These are phyloP conservation scores for Phytophthora syringae DNA, from an alignment of 352 stramenopile species.

Conservation along the genomic window DNA sequence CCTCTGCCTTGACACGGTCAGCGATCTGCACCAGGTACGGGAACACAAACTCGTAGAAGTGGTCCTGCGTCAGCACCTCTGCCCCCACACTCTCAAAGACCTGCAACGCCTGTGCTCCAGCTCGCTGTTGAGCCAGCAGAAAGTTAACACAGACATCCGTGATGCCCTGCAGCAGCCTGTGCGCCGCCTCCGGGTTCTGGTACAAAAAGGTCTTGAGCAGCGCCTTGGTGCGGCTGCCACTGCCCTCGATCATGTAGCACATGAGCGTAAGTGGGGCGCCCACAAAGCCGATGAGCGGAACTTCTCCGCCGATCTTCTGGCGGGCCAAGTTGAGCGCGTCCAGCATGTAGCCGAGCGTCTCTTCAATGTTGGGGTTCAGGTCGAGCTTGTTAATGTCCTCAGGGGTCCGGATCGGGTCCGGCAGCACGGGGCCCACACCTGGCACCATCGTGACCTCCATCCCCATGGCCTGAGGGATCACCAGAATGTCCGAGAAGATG, in stretches of 20 bases:
- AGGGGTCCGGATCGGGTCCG: slow-evolving; percentile 76
- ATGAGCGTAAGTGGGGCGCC: slow-evolving; percentile 97
- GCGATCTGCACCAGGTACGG: slow-evolving; percentile 90
- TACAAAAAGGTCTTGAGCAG: slow-evolving; percentile 96
- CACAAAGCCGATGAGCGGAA: slow-evolving; percentile 99
- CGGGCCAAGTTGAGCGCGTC: slow-evolving; percentile 95
- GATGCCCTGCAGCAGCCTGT: slow-evolving; percentile 93
- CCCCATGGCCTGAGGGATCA: slow-evolving; percentile 97
- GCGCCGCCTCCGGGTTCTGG: slow-evolving; percentile 91
- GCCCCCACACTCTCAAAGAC: slow-evolving; percentile 98
- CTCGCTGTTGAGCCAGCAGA: slow-evolving; percentile 93
- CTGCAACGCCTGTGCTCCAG: slow-evolving; percentile 95
- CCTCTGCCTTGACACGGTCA: slow-evolving; percentile 75
- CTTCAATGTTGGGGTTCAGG: slow-evolving; percentile 90
- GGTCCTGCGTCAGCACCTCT: slow-evolving; percentile 92
- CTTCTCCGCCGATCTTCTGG: slow-evolving; percentile 88
- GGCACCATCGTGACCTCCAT: slow-evolving; percentile 97
- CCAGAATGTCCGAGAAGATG: slow-evolving; percentile 99
- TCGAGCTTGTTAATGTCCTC: slow-evolving; percentile 92
- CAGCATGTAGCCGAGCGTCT: slow-evolving; percentile 96
- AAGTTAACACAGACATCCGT: slow-evolving; percentile 97
- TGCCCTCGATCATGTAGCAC: slow-evolving; percentile 99
- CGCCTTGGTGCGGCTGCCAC: slow-evolving; percentile 94
- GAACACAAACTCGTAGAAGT: slow-evolving; percentile 96
- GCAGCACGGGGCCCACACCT: slow-evolving; percentile 91